Evolutionary conservation across 2,329 filamentous ascomycete genomes (phyloP), one percentile per base, ranked within the genome.

Genomic region (Diaporthe nobilis): DNA sequence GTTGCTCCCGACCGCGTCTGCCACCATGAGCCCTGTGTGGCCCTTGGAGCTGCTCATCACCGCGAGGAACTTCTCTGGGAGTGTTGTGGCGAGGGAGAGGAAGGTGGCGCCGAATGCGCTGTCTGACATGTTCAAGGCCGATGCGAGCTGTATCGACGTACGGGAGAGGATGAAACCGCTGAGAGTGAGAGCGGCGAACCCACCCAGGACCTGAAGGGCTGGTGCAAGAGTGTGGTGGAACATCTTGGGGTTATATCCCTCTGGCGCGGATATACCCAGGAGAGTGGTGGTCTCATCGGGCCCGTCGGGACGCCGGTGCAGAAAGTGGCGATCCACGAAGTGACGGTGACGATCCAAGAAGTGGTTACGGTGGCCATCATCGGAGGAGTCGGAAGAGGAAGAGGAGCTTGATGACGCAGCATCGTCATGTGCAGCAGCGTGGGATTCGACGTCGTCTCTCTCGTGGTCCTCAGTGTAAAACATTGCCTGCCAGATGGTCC

Each of bases 61-160:
- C 1, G 88, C 86, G 63, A 90, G 78, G 53, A 90, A 83, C 78
- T 90, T 90, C 78, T 90, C 88, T 0, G 89, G 88, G 1, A 90
- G 81, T 0, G 88, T 90, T 0, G 88, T 90, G 7, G 87, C 88
- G 15, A 77, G 68, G 34, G 75, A 77, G 44, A 77, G 44, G 60
- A 77, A 42, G 44, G 75, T 77, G 25, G 75, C 75, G 28, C 75
- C 75, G 65, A 77, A 77, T 8, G 75, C 74, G 51, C 78, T 77
- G 37, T 73, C 74, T 49, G 77, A 80, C 31, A 80, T 77, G 58
- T 67, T 68, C 13, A 78, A 75, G 1, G 77, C 68, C 4, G 76
- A 34, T 25, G 77, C 77, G 25, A 80, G 75, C 22, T 68, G 73
- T 2, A 70, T 51, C 25, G 75, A 77, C 12, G 75, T 75, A 37